Base-by-base conservation (phyloP, 2,329 filamentous ascomycete genomes). In the Penicillium crustosum region DNA sequence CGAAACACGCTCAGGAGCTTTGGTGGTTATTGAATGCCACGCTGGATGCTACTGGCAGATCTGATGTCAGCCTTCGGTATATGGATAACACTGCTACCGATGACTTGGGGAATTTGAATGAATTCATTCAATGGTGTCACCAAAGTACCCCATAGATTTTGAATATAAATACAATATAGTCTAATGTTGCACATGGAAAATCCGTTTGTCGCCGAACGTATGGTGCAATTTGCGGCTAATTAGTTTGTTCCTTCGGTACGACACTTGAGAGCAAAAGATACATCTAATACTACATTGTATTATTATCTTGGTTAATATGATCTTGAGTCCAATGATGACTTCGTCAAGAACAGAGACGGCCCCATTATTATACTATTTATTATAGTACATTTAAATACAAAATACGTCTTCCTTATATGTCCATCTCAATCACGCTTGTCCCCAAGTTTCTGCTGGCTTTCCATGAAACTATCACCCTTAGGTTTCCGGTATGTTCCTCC, bases 401-500 rank as follows among this genome's bases (percentile, higher is more conserved):
- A 21, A n/a, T 17, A 9, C 19, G 10, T 2, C 33, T 36, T 44
- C 12, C 1, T 27, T 1, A 4, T 13, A 35, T 8, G 1, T 27
- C 9, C 8, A 2, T 35, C n/a, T 61, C 31, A 58, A 2, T 54
- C 39, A 15, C 36, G 2, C 41, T 65, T 64, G 7, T 54, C 52
- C 2, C 8, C 23, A 2, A 25, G 21, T 19, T 58, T 58, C 19
- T 27, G 38, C 21, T 61, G 35, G 3, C 36, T 49, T 19, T 59
- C 49, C 49, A 64, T 64, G 33, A 64, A 66, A 2, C 19, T 42
- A 47, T 66, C 64, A 1, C 51, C 64, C 29, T 66, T 59, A 2
- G 63, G 63, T 12, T 48, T 62, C 29, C 63, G 63, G 39, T 66
- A 66, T 71, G 89, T 95, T 58, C 89, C 89, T 54, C 91, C 90